These are phyloP conservation scores for Verbascum thapsus DNA, from an alignment of 257 asterid species.

Conservation along the genomic window DNA sequence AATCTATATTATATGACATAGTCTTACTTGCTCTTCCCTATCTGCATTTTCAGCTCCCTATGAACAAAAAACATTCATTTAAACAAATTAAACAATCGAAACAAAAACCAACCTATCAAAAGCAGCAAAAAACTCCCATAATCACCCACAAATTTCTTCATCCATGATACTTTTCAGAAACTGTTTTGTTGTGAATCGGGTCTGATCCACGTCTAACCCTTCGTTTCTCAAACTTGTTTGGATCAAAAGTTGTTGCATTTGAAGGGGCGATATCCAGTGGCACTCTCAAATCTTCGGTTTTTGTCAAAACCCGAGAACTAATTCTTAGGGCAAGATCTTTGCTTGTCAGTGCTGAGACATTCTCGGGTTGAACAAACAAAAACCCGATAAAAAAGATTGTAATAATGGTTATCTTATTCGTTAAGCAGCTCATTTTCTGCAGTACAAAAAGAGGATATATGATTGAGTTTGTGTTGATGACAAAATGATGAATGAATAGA, in stretches of 20 bases:
- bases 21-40: constrained; percentile 27
- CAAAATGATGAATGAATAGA: constrained; percentile 30
- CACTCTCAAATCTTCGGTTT: constrained; percentile 40
- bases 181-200: constrained; percentile 82
- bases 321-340: constrained; percentile 48
- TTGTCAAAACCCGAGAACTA: constrained; percentile 41
- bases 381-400: constrained; percentile 46
- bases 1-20: constrained; percentile 27
- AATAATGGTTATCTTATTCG: constrained; percentile 39
- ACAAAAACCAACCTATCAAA: constrained; percentile 38
- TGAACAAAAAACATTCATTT: constrained; percentile 30
- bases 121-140: constrained; percentile 26
- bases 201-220: constrained; percentile 75
- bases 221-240: constrained; percentile 64
- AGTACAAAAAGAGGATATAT: constrained; percentile 25
- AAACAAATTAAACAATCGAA: constrained; percentile 37
- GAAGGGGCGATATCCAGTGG: constrained; percentile 55
- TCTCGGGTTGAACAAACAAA: constrained; percentile 41
- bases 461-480: constrained; percentile 18
- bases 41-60: constrained; percentile 36
- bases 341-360: constrained; percentile 48
- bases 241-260: constrained; percentile 56
- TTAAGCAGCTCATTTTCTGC: constrained; percentile 52
- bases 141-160: constrained; percentile 15
- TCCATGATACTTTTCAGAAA: constrained; percentile 37